These are phyloP conservation scores for Phytophthora citricola DNA, from an alignment of 352 stramenopile species.

Conservation along the genomic window DNA sequence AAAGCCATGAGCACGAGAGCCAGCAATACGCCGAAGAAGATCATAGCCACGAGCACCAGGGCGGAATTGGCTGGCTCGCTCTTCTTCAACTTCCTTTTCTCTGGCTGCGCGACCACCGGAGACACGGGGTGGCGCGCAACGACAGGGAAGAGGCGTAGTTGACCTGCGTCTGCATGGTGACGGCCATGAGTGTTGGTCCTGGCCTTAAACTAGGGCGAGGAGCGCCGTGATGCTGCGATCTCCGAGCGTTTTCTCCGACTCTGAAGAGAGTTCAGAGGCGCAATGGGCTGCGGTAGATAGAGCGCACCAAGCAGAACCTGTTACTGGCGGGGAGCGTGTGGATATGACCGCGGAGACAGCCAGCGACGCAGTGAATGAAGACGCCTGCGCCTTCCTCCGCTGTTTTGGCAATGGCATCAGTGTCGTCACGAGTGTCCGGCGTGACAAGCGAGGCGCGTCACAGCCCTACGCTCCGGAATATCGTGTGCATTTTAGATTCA, in stretches of 20 bases:
- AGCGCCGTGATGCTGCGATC: conserved; percentile 4
- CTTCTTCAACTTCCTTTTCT: conserved; percentile 25
- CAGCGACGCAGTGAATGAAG: neutral
- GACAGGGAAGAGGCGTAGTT: conserved; percentile 34
- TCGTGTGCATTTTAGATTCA: neutral
- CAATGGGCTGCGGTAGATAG: neutral
- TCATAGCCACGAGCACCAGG: conserved; percentile 72
- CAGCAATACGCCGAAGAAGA: conserved; percentile 69
- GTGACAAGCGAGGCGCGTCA: conserved; percentile 9
- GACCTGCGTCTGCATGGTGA: conserved; percentile 40
- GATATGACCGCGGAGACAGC: neutral
- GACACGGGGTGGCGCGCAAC: conserved; percentile 24
- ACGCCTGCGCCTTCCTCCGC: conserved; percentile 7
- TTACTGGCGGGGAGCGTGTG: neutral
- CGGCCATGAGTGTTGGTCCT: conserved; percentile 22
- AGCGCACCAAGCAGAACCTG: neutral
- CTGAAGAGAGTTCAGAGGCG: neutral
- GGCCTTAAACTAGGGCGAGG: neutral
- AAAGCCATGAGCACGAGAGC: conserved; percentile 79
- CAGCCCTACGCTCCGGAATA: neutral
- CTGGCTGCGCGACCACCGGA: conserved; percentile 5
- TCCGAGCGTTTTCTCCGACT: conserved; percentile 1
- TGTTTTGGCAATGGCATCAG: conserved; percentile 15
- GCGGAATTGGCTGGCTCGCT: conserved; percentile 58
- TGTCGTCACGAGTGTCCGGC: conserved; percentile 9